These are phyloP conservation scores for Cenchrus fungigraminus DNA, from an alignment of 176 grass and related monocot species.

Conservation along the genomic window DNA sequence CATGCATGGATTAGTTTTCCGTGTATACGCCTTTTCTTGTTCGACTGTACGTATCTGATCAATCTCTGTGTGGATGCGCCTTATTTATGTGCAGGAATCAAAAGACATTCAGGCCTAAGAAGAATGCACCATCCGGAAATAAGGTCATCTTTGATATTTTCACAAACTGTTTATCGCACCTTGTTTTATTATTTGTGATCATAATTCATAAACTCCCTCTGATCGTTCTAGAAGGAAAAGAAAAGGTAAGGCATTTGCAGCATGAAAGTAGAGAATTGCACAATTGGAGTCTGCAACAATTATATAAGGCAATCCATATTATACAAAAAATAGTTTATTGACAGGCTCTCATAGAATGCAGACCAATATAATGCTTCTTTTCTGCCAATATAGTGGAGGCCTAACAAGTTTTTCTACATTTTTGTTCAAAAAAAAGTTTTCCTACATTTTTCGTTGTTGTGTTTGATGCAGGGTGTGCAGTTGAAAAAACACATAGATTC, in stretches of 20 bases:
- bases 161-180: background rate
- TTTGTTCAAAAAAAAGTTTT: too few relatives aligned
- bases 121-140: constrained; percentile 91
- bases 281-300: background rate
- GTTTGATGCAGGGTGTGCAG: constrained; percentile 66
- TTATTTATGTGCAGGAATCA: constrained; percentile 66
- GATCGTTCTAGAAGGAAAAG: background rate
- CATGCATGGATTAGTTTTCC: background rate
- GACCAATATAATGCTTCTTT: background rate
- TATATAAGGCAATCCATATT: background rate
- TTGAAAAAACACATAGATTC: constrained; percentile 93
- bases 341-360: background rate
- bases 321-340: background rate
- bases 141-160: constrained; percentile 49
- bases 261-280: background rate
- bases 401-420: background rate
- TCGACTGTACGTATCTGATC: background rate
- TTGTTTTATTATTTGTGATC: background rate
- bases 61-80: background rate
- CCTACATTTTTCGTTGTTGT: background rate
- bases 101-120: constrained; percentile 97
- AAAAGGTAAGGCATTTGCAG: background rate
- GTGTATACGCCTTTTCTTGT: background rate
- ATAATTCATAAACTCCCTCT: background rate
- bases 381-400: background rate